Conservation (phyloP, 2,329 filamentous ascomycete genomes). For the Aspergillus cejpii region DNA sequence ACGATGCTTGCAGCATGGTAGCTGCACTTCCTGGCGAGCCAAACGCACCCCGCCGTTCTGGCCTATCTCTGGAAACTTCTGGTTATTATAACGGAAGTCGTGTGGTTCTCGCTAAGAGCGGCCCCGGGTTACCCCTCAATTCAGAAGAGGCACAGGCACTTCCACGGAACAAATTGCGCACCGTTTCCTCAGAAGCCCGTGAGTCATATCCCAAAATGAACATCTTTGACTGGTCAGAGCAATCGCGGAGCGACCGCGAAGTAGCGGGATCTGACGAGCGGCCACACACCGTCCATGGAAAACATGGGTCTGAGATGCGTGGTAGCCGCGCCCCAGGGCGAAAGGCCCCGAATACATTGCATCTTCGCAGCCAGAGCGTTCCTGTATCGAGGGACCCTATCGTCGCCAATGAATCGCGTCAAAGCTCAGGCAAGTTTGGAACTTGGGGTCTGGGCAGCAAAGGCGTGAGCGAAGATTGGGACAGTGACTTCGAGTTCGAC, state of each 20-base stretch:
- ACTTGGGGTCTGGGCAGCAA: conserved; percentile 63
- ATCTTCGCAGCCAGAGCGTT: conserved; percentile 61
- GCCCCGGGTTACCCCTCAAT: conserved; percentile 1
- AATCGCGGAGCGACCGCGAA: conserved; percentile 49
- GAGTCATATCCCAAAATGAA: conserved; percentile 45
- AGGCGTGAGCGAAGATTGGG: conserved; percentile 61
- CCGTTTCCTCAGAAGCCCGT: conserved; percentile 19
- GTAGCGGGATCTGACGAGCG: conserved; percentile 48
- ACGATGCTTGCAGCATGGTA: conserved; percentile 26
- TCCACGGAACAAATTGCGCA: conserved; percentile 11
- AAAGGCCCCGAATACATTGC: conserved; percentile 53
- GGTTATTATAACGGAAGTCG: conserved; percentile 2
- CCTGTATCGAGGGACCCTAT: conserved; percentile 50
- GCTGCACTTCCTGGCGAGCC: conserved; percentile 23
- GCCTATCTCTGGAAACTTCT: neutral
- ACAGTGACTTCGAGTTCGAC: conserved; percentile 61
- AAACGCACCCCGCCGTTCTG: neutral
- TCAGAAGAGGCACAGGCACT: conserved; percentile 4
- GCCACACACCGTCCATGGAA: conserved; percentile 58
- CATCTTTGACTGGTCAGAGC: conserved; percentile 61
- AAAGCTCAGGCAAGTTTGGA: conserved; percentile 54
- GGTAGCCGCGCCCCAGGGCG: conserved; percentile 53
- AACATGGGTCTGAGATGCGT: conserved; percentile 51
- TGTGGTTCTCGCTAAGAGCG: conserved; percentile 1
- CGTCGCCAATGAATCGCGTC: conserved; percentile 44